These are phyloP conservation scores for Glaciozyma martinii DNA, from an alignment of 768 basidiomycete species.

Conservation along the genomic window DNA sequence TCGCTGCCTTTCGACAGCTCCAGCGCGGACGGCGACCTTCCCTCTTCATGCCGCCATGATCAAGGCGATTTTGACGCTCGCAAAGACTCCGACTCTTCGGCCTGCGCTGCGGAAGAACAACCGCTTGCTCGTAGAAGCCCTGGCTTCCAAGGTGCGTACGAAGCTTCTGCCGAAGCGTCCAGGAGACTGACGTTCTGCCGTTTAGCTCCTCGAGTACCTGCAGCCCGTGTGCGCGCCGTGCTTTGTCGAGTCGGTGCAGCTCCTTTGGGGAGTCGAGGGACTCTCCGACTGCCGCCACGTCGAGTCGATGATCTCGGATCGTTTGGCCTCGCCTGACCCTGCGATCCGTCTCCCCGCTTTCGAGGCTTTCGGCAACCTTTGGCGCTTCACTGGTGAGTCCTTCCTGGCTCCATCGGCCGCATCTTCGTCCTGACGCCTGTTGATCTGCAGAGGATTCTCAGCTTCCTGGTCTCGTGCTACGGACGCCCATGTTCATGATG, in stretches of 20 bases:
- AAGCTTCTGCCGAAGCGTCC: too few relatives aligned
- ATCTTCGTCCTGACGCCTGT: background rate
- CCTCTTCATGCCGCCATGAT: slow-evolving; percentile 49
- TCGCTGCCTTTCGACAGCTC: slow-evolving; percentile 58
- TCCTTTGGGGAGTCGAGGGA: slow-evolving; percentile 71
- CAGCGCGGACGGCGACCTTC: slow-evolving; percentile 54
- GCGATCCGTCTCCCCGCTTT: slow-evolving; percentile 52
- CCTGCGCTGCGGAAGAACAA: background rate
- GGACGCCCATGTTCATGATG: slow-evolving; percentile 76
- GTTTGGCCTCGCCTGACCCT: slow-evolving; percentile 53
- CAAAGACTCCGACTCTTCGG: slow-evolving; percentile 45
- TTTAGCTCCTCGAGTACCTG: slow-evolving; percentile 64
- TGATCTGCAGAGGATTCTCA: slow-evolving; percentile 60
- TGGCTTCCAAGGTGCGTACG: slow-evolving; percentile 49
- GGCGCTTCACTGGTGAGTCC: slow-evolving; percentile 69
- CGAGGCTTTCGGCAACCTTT: slow-evolving; percentile 84
- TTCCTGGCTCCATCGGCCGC: background rate
- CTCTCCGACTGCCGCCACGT: slow-evolving; percentile 53
- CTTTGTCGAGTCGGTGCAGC: slow-evolving; percentile 67
- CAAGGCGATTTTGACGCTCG: slow-evolving; percentile 50
- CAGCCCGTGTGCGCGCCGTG: slow-evolving; percentile 51
- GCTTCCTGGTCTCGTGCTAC: slow-evolving; percentile 71
- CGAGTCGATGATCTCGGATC: slow-evolving; percentile 68
- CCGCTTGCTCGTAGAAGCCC: slow-evolving; percentile 45
- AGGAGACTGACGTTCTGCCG: slow-evolving; percentile 7